Evolutionary conservation across 345 rosid genomes (phyloP), one percentile per base, ranked within the genome.

Genomic region (Camelina sativa): DNA sequence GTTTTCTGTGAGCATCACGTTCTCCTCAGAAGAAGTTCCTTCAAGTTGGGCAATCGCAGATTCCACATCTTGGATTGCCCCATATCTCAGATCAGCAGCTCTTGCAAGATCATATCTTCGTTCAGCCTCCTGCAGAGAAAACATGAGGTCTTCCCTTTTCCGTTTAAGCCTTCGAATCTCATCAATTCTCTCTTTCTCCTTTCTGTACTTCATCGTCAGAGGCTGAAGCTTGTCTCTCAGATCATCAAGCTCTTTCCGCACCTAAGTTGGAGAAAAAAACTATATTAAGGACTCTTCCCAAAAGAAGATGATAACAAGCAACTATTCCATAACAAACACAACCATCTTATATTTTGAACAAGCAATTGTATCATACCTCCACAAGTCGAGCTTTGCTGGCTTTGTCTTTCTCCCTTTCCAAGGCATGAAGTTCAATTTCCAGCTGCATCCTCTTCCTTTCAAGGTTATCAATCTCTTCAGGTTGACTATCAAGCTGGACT

Each of bases 401-500:
- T 71, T 91, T 94, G 35, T 94, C 98, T 70, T 94, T 91, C 82
- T 94, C 98, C 72, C 82, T 94, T 65, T 94, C 98, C 52, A 91
- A 85, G 0, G 96, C 96, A 80, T 94, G 98, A 30, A 87, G 88
- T 46, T 94, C 98, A 69, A 91, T 85, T 56, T 91, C 98, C 53
- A 91, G 67, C 77, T 91, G 97, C 82, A 94, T 94, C 44, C 91
- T 84, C 79, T 79, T 91, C 80, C 98, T 85, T 57, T 94, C 95
- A 9, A 94, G 95, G 55, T 83, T 86, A 73, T 94, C 98, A 15
- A 94, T 94, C 80, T 91, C 98, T 19, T 94, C 98, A 2, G 97
- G 98, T 77, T 91, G 97, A 66, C 97, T 94, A 68, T 94, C 98
- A 43, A 90, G 88, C 69, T 94, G 98, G n/a, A 91, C 97, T 79